Evolutionary conservation across 768 basidiomycete genomes (phyloP).

Genomic region (Cyathus striatus): DNA sequence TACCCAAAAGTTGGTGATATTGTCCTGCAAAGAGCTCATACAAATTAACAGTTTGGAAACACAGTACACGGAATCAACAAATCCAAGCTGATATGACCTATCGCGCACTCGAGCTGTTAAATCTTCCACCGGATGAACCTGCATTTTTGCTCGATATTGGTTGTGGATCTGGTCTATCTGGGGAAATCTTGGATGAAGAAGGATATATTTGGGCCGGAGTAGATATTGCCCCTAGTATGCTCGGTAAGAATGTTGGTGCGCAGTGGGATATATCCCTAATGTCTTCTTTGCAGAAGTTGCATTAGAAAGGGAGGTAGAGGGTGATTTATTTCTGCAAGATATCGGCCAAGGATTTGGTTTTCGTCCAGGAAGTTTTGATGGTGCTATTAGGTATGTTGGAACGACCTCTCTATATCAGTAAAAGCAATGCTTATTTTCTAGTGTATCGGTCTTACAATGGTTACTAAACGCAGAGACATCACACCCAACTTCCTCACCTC

Average conservation of each 20-base stretch:
- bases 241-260: too few species aligned
- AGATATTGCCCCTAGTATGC: slow-evolving; percentile 95
- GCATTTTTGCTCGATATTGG: slow-evolving; percentile 93
- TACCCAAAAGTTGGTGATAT: slow-evolving; percentile 75
- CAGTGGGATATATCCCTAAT: too few species aligned
- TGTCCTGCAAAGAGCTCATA: slow-evolving; percentile 2
- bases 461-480: slow-evolving; percentile 94
- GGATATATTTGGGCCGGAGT: slow-evolving; percentile 92
- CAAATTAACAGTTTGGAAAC: slow-evolving; percentile 6
- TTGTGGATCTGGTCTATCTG: slow-evolving; percentile 94
- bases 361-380: slow-evolving; percentile 94
- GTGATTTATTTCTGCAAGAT: slow-evolving; percentile 94
- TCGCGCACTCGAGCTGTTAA: slow-evolving; percentile 87
- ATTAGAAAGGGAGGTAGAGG: slow-evolving; percentile 90
- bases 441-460: slow-evolving; percentile 99
- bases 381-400: slow-evolving; percentile 79
- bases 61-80: slow-evolving; percentile 89
- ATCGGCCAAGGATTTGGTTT: slow-evolving; percentile 98
- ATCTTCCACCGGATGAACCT: slow-evolving; percentile 72
- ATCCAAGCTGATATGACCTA: slow-evolving; percentile 98
- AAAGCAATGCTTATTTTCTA: slow-evolving; percentile 22
- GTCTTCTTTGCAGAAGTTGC: slow-evolving; percentile 80
- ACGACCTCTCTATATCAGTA: background rate
- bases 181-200: slow-evolving; percentile 93
- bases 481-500: slow-evolving; percentile 83